phyloP scores from a whole-genome alignment of 208 protist species.

The Crithidia expoeki region DNA sequence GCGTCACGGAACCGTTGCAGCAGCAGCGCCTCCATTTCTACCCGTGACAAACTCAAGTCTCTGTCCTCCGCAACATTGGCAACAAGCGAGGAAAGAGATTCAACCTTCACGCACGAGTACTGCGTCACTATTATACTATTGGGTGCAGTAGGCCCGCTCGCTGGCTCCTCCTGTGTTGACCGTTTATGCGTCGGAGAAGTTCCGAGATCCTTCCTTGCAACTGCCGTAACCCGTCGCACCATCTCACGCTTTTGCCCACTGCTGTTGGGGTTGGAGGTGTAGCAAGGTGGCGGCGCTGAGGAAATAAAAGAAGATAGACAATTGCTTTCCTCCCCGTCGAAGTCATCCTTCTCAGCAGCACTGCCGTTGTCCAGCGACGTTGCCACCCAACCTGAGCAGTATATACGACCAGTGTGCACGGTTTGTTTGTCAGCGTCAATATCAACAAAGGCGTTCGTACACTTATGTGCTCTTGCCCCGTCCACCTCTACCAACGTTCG shows the following conservation, averaged over 20 bases:
- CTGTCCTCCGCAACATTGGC: background rate
- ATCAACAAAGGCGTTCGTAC: background rate
- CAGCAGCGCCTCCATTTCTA: constrained; percentile 6
- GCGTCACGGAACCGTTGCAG: constrained; percentile 28
- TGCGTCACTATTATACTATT: constrained; percentile 16
- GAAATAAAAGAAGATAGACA: background rate
- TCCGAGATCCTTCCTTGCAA: background rate
- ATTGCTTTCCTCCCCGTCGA: background rate
- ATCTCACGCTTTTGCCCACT: background rate
- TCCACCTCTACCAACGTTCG: background rate
- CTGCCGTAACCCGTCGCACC: background rate
- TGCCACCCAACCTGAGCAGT: constrained; percentile 35
- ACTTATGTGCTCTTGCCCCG: background rate
- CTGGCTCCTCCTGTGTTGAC: background rate
- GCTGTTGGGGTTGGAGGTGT: background rate
- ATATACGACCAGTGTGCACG: constrained; percentile 10
- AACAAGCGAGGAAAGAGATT: background rate
- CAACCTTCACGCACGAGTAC: constrained; percentile 18
- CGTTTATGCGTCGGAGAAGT: background rate
- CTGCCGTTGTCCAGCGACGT: background rate
- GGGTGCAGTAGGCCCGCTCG: background rate
- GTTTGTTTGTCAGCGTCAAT: background rate
- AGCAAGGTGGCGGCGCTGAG: background rate
- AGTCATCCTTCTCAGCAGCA: background rate
- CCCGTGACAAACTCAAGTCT: background rate